phyloP scores from a whole-genome alignment of 108 stramenopile species.

The Nitzschia palea region DNA sequence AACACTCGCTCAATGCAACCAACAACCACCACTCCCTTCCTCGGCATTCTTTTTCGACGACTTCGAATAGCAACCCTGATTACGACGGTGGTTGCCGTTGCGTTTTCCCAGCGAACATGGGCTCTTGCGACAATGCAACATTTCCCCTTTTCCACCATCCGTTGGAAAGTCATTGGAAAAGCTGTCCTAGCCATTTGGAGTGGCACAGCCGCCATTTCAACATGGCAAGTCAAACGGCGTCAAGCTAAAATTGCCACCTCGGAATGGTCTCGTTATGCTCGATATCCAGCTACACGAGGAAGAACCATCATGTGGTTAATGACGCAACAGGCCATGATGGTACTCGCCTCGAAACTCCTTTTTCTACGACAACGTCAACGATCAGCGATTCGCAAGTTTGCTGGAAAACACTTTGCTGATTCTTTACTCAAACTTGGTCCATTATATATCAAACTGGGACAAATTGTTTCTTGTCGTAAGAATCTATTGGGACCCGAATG shows the following conservation, averaged over 20 bases:
- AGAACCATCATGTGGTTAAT: constrained; percentile 50
- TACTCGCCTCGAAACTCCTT: neutral
- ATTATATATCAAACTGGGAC: constrained; percentile 80
- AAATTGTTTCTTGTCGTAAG: constrained; percentile 87
- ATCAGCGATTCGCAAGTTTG: constrained; percentile 6
- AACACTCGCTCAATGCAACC: no score
- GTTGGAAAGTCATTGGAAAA: neutral
- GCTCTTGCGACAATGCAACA: constrained; percentile 1
- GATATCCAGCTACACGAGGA: constrained; percentile 68
- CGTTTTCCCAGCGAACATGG: neutral
- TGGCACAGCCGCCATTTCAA: neutral
- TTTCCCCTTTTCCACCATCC: neutral
- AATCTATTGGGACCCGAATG: constrained; percentile 87
- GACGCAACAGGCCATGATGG: constrained; percentile 13
- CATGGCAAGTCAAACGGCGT: constrained; percentile 18
- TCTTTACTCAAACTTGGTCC: constrained; percentile 64
- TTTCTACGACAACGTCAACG: neutral
- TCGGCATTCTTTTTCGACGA: no score
- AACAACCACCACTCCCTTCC: no score
- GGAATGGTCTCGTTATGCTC: constrained; percentile 83
- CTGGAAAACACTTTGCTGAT: constrained; percentile 62
- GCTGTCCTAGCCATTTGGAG: neutral
- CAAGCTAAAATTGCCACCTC: constrained; percentile 72
- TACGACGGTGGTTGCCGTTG: neutral
- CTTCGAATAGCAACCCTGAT: no score